A percentile compares a stretch with the other conserved stretches of the same genome.
Evolutionary conservation across 108 stramenopile genomes (phyloP).

Genomic region (Nitzschia sp.): DNA sequence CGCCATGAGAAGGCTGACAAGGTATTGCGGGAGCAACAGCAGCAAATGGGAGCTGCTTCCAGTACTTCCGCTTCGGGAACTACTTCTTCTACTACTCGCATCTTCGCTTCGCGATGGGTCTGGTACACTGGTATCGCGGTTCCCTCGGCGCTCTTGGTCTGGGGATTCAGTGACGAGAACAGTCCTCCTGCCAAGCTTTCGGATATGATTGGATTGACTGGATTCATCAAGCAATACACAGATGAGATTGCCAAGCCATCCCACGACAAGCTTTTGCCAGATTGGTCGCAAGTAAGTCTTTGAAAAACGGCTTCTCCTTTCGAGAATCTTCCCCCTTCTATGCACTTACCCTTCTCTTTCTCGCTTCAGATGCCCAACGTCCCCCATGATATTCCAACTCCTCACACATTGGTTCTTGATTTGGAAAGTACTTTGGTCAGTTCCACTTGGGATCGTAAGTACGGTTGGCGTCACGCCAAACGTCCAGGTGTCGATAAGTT

Average conservation of each 20-base stretch:
- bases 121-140: slow-evolving; percentile 70
- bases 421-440: slow-evolving; percentile 92
- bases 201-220: slow-evolving; percentile 66
- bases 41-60: slow-evolving; percentile 33
- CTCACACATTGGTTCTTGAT: slow-evolving; percentile 92
- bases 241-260: slow-evolving; percentile 79
- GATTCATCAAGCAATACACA: slow-evolving; percentile 43
- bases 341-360: not conserved
- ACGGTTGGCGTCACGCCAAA: slow-evolving; percentile 96
- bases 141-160: slow-evolving; percentile 67
- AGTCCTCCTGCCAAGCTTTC: slow-evolving; percentile 76
- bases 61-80: slow-evolving; percentile 5
- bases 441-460: slow-evolving; percentile 89
- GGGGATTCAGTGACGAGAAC: slow-evolving; percentile 73
- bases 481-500: slow-evolving; percentile 96
- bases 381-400: slow-evolving; percentile 87
- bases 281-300: slow-evolving; percentile 80
- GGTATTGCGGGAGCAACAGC: slow-evolving; percentile 36
- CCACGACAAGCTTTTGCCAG: slow-evolving; percentile 89
- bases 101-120: slow-evolving; percentile 32
- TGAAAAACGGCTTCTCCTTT: not conserved
- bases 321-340: not conserved
- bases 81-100: slow-evolving; percentile 2
- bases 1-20: slow-evolving; percentile 66
- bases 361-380: slow-evolving; percentile 77